These are phyloP conservation scores for Ogataea ganodermae DNA, from an alignment of 805 yeast genomes.

Conservation along the genomic window DNA sequence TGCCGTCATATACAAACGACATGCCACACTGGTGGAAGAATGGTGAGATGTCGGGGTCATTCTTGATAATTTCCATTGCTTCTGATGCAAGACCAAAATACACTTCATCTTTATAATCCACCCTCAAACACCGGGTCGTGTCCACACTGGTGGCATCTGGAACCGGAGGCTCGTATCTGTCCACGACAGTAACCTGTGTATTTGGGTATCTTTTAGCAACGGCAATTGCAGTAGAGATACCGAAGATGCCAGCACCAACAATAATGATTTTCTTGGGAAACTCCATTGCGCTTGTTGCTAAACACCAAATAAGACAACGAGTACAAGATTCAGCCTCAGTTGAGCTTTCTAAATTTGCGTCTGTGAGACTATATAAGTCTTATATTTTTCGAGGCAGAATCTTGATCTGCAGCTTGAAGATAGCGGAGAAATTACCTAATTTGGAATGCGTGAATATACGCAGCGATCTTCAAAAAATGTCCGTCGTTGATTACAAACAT, in stretches of 20 bases:
- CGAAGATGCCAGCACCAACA: constrained; percentile 55
- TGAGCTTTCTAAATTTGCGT: too few relatives aligned
- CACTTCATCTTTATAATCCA: constrained; percentile 25
- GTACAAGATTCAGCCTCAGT: too few relatives aligned
- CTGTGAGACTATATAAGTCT: not conserved
- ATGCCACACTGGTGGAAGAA: constrained; percentile 29
- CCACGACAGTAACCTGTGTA: constrained; percentile 23
- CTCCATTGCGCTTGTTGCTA: constrained; percentile 11
- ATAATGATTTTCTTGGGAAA: constrained; percentile 29
- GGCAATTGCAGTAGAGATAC: constrained; percentile 45
- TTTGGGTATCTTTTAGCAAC: constrained; percentile 25
- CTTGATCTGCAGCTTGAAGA: not conserved
- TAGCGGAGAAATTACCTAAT: constrained; percentile 1
- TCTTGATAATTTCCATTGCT: constrained; percentile 22
- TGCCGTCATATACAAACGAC: constrained; percentile 30
- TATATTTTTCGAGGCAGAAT: too few relatives aligned
- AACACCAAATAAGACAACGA: too few relatives aligned
- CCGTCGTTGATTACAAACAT: not conserved
- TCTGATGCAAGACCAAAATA: constrained; percentile 27
- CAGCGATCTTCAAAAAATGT: not conserved
- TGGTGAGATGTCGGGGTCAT: constrained; percentile 25
- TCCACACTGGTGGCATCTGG: constrained; percentile 30
- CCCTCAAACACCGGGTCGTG: constrained; percentile 29
- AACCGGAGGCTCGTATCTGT: constrained; percentile 33
- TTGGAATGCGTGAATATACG: not conserved